Evolutionary conservation across 169 alveolate genomes (phyloP), one percentile per base, ranked within the genome.

Genomic region (Cryptosporidium sp.): DNA sequence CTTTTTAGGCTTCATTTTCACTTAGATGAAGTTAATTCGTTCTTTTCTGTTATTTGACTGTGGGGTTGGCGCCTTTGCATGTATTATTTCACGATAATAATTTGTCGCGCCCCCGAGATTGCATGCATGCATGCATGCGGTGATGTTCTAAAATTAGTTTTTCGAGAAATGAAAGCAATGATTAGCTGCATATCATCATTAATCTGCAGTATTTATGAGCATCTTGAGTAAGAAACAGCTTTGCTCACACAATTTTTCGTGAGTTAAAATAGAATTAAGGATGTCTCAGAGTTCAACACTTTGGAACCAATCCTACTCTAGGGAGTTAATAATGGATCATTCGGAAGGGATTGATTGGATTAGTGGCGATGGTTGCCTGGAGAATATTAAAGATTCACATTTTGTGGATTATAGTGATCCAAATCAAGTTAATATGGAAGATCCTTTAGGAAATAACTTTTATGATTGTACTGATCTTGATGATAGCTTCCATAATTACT

Each of bases 381-480:
- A 80, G 37, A 29, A 26, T 23, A 60, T 62, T 12, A 80, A 80
- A 26, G 89, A 65, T 21, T 10, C 51, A 16, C 67, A 65, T 14
- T 62, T 48, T 62, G 35, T 16, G 18, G 39, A 23, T 12, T 80
- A 31, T 31, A 44, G 35, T 14, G 37, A 42, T n/a, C 39, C 75
- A 12, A 48, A 31, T n/a, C 23, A 14, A n/a, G 72, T 16, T 6
- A 44, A 37, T 3, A 61, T 60, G 6, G 89, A 65, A 23, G 71
- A 73, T 39, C 44, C 89, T 9, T n/a, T 80, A 5, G 48, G 60
- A 9, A 80, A 65, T 29, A 65, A 48, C 26, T 80, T 80, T 42
- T 80, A 80, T 42, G 89, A 80, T 52, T 80, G 80, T 48, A 33
- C 89, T 1, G 89, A 65, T 6, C 68, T 80, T 37, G 89, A 80